Percentiles rank a stretch among this genome's conserved stretches.
Conservation (phyloP, 495 filamentous ascomycete genomes). For the Aspergillus sclerotioniger region DNA sequence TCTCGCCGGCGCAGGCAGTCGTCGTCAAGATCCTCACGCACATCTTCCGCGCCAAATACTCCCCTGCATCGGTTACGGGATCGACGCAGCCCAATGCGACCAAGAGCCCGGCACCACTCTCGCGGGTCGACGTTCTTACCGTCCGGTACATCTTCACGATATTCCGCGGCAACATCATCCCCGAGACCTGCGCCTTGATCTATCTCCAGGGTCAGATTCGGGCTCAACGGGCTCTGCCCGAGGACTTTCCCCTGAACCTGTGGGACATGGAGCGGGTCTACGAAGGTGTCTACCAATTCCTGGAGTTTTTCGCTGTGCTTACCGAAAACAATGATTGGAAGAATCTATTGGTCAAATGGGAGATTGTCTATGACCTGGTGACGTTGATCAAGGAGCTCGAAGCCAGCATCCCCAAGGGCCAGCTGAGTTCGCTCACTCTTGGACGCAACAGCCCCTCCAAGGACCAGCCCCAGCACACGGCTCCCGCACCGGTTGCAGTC, state of each 20-base stretch:
- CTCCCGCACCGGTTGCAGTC: slow-evolving; percentile 48
- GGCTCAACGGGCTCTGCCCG: slow-evolving; percentile 57
- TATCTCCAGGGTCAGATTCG: slow-evolving; percentile 89
- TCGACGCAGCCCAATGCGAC: slow-evolving; percentile 34
- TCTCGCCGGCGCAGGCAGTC: slow-evolving; percentile 89
- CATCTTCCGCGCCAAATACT: slow-evolving; percentile 75
- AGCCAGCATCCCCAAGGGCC: slow-evolving; percentile 73
- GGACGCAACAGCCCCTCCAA: slow-evolving; percentile 33
- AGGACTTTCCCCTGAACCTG: slow-evolving; percentile 88
- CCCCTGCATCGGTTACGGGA: slow-evolving; percentile 49
- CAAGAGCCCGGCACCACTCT: slow-evolving; percentile 35
- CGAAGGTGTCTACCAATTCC: slow-evolving; percentile 85
- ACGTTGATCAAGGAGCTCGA: slow-evolving; percentile 83
- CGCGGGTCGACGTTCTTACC: slow-evolving; percentile 62
- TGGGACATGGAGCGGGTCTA: slow-evolving; percentile 96
- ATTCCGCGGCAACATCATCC: slow-evolving; percentile 87
- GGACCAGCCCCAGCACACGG: slow-evolving; percentile 27
- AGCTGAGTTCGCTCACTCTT: slow-evolving; percentile 46
- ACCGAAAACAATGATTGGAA: slow-evolving; percentile 71
- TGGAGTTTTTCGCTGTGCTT: slow-evolving; percentile 90
- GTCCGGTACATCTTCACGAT: slow-evolving; percentile 89
- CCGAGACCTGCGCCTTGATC: slow-evolving; percentile 88
- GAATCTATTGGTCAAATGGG: slow-evolving; percentile 80
- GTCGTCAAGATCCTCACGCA: slow-evolving; percentile 85
- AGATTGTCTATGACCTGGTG: slow-evolving; percentile 79